Conservation (phyloP, 805 yeast genomes). For the Zygosaccharomyces gambellarensis region DNA sequence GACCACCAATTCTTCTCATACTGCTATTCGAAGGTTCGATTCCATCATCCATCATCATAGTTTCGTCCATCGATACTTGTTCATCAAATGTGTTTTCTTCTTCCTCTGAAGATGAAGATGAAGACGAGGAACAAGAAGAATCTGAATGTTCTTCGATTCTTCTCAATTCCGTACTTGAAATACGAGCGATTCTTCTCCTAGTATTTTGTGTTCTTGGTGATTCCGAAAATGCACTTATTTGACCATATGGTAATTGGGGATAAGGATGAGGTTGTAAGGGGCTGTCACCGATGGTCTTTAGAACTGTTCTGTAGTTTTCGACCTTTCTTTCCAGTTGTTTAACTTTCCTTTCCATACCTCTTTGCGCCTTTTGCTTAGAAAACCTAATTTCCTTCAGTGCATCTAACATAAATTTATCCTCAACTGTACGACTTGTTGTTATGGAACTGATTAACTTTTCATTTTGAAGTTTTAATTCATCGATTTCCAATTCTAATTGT, state of each 20-base stretch:
- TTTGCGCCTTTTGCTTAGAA: conserved; percentile 12
- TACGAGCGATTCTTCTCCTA: conserved; percentile 23
- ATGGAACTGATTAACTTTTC: conserved; percentile 31
- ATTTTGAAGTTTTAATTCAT: conserved; percentile 33
- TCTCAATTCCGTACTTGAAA: conserved; percentile 24
- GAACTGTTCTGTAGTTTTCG: conserved; percentile 25
- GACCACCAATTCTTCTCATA: conserved; percentile 18
- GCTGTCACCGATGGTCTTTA: conserved; percentile 20
- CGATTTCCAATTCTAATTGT: conserved; percentile 32
- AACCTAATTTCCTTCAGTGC: conserved; percentile 13
- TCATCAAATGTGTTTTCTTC: conserved; percentile 15
- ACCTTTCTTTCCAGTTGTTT: conserved; percentile 29
- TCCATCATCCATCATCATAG: background rate
- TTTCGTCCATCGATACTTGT: conserved; percentile 10
- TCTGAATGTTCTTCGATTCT: conserved; percentile 26
- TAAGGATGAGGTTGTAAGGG: conserved; percentile 2
- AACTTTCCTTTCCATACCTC: conserved; percentile 26
- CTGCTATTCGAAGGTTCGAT: conserved; percentile 1
- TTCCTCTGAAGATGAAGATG: conserved; percentile 21
- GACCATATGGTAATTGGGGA: background rate
- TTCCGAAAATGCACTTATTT: background rate
- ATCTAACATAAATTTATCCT: conserved; percentile 24
- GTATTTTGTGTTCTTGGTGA: conserved; percentile 6
- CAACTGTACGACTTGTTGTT: conserved; percentile 23
- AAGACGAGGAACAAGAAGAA: conserved; percentile 17